Evolutionary conservation across 179 eudicot genomes (phyloP).

Genomic region (Nepenthes alata): DNA sequence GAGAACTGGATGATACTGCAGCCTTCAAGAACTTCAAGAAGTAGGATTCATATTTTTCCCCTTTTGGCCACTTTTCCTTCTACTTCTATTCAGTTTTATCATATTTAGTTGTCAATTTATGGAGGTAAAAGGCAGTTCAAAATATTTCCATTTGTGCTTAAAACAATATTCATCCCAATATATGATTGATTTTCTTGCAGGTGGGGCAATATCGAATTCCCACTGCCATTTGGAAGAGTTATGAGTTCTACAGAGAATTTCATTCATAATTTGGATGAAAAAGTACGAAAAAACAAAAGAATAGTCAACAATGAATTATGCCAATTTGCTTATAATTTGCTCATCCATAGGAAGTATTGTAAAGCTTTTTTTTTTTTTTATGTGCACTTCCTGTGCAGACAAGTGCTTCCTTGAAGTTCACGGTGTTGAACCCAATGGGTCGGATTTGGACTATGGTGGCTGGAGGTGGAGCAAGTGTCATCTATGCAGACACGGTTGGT

Average conservation of each 20-base stretch:
- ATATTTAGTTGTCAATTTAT: background rate
- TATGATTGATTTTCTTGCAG: slow-evolving; percentile 12
- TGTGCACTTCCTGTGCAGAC: slow-evolving; percentile 30
- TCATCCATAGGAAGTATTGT: background rate
- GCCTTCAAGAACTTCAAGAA: slow-evolving; percentile 65
- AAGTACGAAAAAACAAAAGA: slow-evolving; percentile 18
- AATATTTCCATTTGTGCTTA: no score
- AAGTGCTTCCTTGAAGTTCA: slow-evolving; percentile 69
- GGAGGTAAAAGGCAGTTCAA: no score
- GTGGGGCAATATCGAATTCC: slow-evolving; percentile 58
- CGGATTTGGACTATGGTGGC: slow-evolving; percentile 84
- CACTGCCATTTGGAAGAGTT: slow-evolving; percentile 63
- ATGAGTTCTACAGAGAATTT: slow-evolving; percentile 51
- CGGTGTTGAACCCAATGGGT: slow-evolving; percentile 61
- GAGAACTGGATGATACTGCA: slow-evolving; percentile 68
- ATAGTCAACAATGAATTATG: background rate
- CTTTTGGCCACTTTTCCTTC: background rate
- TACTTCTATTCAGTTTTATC: background rate
- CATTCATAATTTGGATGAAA: slow-evolving; percentile 55
- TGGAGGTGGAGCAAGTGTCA: slow-evolving; percentile 77
- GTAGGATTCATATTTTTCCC: slow-evolving; percentile 15
- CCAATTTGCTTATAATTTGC: background rate
- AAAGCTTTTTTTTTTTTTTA: background rate
- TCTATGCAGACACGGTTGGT: slow-evolving; percentile 58
- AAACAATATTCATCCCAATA: background rate